Percentiles rank a stretch among this genome's conserved stretches.
Evolutionary conservation across 2,329 filamentous ascomycete species (phyloP).

Genomic region (Pseudomassariella vexata): DNA sequence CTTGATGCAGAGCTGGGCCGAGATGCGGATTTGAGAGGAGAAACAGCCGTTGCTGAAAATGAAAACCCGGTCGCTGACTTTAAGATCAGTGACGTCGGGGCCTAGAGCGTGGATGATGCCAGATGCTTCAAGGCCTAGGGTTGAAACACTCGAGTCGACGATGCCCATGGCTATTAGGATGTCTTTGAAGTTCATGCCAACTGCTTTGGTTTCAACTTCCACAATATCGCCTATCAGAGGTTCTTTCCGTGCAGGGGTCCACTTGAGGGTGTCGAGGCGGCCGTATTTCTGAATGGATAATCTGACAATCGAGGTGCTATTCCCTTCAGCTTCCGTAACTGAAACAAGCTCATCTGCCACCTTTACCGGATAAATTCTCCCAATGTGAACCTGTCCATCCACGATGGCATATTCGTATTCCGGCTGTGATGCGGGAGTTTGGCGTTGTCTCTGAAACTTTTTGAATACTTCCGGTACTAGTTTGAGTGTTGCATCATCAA

Average conservation of each 20-base stretch:
- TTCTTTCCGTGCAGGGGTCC: no score
- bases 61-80: conserved; percentile 11
- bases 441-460: no score
- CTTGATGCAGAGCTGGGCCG: conserved; percentile 4
- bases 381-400: conserved; percentile 18
- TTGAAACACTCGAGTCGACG: conserved; percentile 9
- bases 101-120: conserved; percentile 14
- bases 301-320: no score
- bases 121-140: conserved; percentile 10
- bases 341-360: conserved; percentile 17
- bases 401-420: conserved; percentile 27
- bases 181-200: conserved; percentile 13
- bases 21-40: neutral
- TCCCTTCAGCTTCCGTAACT: no score
- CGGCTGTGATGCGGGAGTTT: no score
- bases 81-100: conserved; percentile 10
- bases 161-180: conserved; percentile 12
- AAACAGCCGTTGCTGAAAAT: neutral
- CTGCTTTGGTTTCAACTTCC: conserved; percentile 11
- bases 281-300: no score
- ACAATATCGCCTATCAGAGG: no score
- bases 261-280: no score
- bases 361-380: conserved; percentile 19
- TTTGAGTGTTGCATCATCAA: no score
- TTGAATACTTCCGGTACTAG: no score